Conservation (phyloP, 306 rosid genomes). For the Gastrolobium villosum region DNA sequence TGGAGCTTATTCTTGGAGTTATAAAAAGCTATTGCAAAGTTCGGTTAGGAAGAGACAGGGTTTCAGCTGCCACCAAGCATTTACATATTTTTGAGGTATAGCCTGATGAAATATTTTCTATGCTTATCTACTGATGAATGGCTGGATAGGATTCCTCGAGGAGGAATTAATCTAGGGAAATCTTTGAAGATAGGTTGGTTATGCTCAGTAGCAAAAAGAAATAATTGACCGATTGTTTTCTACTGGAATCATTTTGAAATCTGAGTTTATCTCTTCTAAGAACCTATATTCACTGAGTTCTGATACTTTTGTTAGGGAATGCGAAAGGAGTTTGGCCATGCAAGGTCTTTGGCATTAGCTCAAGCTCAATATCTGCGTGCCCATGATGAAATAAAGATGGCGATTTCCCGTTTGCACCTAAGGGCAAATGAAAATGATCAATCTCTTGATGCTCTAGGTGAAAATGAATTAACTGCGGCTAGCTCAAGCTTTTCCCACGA, state of each 20-base stretch:
- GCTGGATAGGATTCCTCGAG: slow-evolving; percentile 20
- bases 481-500: slow-evolving; percentile 76
- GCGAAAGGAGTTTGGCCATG: slow-evolving; percentile 94
- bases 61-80: slow-evolving; percentile 76
- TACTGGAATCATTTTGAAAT: slow-evolving; percentile 15
- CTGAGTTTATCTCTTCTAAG: slow-evolving; percentile 27
- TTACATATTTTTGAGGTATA: slow-evolving; percentile 86
- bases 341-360: slow-evolving; percentile 90
- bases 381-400: slow-evolving; percentile 96
- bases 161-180: slow-evolving; percentile 27
- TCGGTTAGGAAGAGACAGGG: slow-evolving; percentile 70
- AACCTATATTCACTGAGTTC: slow-evolving; percentile 28
- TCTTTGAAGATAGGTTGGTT: slow-evolving; percentile 36
- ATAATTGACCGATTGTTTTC: slow-evolving; percentile 13
- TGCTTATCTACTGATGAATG: slow-evolving; percentile 36
- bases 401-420: slow-evolving; percentile 76
- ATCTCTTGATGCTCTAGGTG: slow-evolving; percentile 75
- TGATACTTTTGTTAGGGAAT: slow-evolving; percentile 65
- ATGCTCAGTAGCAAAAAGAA: slow-evolving; percentile 27
- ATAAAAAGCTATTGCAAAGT: slow-evolving; percentile 82
- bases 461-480: slow-evolving; percentile 76
- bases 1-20: slow-evolving; percentile 93
- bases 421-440: slow-evolving; percentile 72
- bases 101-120: slow-evolving; percentile 33
- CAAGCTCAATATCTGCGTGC: slow-evolving; percentile 94